Evolutionary conservation across 2,329 filamentous ascomycete species (phyloP), one percentile per base, ranked within the genome.

Genomic region (Paracorniculantispora psalliotae): DNA sequence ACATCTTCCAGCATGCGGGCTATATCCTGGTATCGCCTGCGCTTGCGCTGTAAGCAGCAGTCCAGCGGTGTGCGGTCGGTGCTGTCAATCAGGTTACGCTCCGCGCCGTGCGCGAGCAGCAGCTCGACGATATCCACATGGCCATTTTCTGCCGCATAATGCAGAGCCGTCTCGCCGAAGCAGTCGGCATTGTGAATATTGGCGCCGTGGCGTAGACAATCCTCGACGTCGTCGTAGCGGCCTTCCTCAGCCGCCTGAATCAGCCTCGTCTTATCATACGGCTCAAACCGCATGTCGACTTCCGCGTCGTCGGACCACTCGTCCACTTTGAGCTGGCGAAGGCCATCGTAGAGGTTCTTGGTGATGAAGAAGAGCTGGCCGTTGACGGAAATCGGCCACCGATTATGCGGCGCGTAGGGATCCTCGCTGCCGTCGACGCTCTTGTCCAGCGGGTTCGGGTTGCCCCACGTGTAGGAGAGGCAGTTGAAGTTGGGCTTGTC

Each of bases 281-380:
- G 50, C 49, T 60, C 30, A 28, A 26, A 43, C 4, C 60, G 51
- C n/a, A 26, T 10, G 23, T 61, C 57, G 28, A 61, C 44, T 13
- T 59, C 39, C 23, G 39, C 12, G 23, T 52, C 57, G 9, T 49
- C 39, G 17, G 39, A 50, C 43, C 41, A 47, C 37, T 55, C 47
- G 25, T 54, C 46, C 12, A 49, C 30, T 17, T 46, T 55, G 44
- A 61, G 44, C 15, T 61, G 51, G 28, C 13, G 15, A 12, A 61
- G 57, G 2, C 25, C 44, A 19, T 59, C 57, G 33, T 61, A 59
- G 21, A 61, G 46, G 30, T 57, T 61, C 47, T 48, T 54, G 33
- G 56, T 49, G 26, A 61, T 35, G 37, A 50, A 82, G 30, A 56
- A 50, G 3, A 61, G 50, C 15, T 28, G 44, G 12, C 57, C 57